Base-by-base conservation (phyloP, 441 rosid species). In the Mallotus japonicus region DNA sequence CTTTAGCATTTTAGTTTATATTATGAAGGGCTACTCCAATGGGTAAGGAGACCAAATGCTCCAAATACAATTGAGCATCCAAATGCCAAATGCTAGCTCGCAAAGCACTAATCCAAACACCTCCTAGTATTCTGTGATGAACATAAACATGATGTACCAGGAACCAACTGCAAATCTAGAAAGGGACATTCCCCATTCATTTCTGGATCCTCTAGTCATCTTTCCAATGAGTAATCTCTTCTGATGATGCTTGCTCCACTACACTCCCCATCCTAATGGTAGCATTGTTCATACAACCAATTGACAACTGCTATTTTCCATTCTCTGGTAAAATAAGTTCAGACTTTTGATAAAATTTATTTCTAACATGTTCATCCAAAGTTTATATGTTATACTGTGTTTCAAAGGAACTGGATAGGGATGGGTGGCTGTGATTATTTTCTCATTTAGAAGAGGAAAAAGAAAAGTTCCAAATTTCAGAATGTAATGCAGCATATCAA, bases 151-250 rank as follows among this genome's bases (percentile, higher is more conserved):
- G 11, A 7, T 8, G 49, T 8, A 44, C 20, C 49, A 2, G 19
- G 60, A 57, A 70, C 66, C 19, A 56, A 64, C 59, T 44, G 17
- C 20, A 24, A 70, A 47, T 47, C 66, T 60, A 60, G 42, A 59
- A 58, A 47, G 42, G 22, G 40, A 37, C 6, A 37, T 37, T 37
- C 40, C 57, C 9, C 17, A 12, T 49, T 12, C 6, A 47, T 60
- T 50, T 60, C 42, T 47, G 32, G n/a, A 60, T n/a, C 67, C 20
- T 19, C 20, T 71, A 34, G 56, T 32, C 68, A 34, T 49, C 49
- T 44, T 49, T 69, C 57, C 40, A 46, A 22, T 44, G 51, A 19
- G 16, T 49, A 22, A 13, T 8, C 14, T 69, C 6, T 58, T 57
- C 19, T 24, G 17, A 14, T 28, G 37, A 50, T 49, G 40, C 40